Percentiles rank a stretch among this genome's conserved stretches.
phyloP scores from a whole-genome alignment of 176 grass and related monocot genomes.

The Bonia amplexicaulis region DNA sequence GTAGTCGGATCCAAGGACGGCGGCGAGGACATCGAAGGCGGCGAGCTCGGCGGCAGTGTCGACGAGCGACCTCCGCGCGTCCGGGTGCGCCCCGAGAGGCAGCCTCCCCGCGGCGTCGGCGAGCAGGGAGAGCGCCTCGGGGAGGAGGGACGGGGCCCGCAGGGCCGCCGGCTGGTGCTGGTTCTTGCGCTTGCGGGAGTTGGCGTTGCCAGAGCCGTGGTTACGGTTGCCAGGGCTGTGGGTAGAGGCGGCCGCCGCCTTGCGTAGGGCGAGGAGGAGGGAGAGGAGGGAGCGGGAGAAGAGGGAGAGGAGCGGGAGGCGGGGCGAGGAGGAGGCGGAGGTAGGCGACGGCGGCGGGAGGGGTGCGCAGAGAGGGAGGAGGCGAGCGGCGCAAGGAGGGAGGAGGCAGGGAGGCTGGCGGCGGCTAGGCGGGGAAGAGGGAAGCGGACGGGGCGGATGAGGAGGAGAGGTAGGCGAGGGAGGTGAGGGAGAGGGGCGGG shows the following conservation, averaged over 20 bases:
- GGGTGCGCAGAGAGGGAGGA: constrained; percentile 30
- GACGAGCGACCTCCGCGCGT: constrained; percentile 56
- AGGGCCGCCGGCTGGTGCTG: neutral
- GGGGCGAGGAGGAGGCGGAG: constrained; percentile 50
- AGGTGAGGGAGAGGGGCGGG: constrained; percentile 30
- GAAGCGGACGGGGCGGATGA: constrained; percentile 1
- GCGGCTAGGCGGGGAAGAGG: constrained; percentile 36
- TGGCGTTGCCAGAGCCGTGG: neutral
- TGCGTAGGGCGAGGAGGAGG: constrained; percentile 65
- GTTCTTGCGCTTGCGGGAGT: constrained; percentile 35
- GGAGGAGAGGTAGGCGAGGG: constrained; percentile 37
- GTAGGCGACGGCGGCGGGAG: constrained; percentile 36
- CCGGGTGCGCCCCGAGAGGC: constrained; percentile 54
- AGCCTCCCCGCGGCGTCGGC: constrained; percentile 46
- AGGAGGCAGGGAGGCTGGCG: constrained; percentile 24
- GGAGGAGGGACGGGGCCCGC: constrained; percentile 25
- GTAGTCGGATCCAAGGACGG: constrained; percentile 46
- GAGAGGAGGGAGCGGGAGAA: constrained; percentile 71
- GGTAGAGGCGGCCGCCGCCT: constrained; percentile 19
- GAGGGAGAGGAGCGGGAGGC: constrained; percentile 46
- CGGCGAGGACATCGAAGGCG: constrained; percentile 49
- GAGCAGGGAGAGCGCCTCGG: constrained; percentile 42
- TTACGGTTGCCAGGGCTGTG: constrained; percentile 1
- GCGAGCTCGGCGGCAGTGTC: constrained; percentile 50
- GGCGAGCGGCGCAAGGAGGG: constrained; percentile 35